Evolutionary conservation across 495 filamentous ascomycete species (phyloP).

Genomic region (Entonaema liquescens): DNA sequence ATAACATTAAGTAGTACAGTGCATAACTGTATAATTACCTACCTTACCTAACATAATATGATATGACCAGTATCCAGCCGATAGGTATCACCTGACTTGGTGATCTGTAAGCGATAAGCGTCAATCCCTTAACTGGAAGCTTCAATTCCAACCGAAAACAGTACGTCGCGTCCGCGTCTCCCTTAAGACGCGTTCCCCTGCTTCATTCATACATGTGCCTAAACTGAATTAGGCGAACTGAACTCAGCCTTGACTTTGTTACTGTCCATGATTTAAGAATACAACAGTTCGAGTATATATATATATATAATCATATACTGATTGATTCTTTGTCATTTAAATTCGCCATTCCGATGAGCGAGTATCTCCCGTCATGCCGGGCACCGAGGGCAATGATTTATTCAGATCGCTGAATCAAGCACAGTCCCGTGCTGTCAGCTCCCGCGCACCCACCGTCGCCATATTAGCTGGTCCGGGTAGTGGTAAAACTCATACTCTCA

Average conservation of each 20-base stretch:
- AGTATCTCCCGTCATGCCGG: conserved; percentile 27
- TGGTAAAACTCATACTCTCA: conserved; percentile 97
- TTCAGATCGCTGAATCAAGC: conserved; percentile 83
- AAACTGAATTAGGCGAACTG: neutral
- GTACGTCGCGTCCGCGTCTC: conserved; percentile 28
- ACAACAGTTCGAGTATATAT: neutral
- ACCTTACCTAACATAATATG: neutral
- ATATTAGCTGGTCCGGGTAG: conserved; percentile 85
- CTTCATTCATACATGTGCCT: neutral
- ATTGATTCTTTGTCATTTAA: neutral
- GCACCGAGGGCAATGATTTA: conserved; percentile 56
- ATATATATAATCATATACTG: neutral
- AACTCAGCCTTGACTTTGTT: neutral
- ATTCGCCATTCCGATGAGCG: conserved; percentile 7
- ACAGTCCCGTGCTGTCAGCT: conserved; percentile 86
- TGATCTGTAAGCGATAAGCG: conserved; percentile 8
- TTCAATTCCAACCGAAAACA: conserved; percentile 10
- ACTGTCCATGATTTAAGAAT: neutral
- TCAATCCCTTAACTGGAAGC: neutral
- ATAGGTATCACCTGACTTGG: conserved; percentile 40
- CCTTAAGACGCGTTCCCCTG: conserved; percentile 11
- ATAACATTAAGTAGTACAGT: neutral
- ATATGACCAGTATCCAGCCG: neutral
- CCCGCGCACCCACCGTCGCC: conserved; percentile 78
- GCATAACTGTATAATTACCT: neutral